phyloP scores from a whole-genome alignment of 2,329 filamentous ascomycete genomes.

The Epicoccum sorghinum region DNA sequence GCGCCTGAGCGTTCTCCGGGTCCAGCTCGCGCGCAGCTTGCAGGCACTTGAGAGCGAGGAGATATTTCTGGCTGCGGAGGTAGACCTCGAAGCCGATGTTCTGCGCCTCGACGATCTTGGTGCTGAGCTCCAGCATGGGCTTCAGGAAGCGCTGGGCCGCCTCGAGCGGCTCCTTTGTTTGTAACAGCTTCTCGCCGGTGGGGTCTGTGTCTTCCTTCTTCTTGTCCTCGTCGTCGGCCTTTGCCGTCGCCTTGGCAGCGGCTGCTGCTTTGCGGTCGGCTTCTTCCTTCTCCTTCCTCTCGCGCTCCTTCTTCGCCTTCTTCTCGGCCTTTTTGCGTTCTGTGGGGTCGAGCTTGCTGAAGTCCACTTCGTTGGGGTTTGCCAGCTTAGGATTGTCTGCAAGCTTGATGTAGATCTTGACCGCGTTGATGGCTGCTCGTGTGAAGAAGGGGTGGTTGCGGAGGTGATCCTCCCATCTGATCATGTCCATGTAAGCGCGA shows the following conservation, averaged over 20 bases:
- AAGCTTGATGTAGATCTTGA: constrained; percentile 79
- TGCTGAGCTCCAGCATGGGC: constrained; percentile 81
- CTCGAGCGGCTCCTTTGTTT: constrained; percentile 80
- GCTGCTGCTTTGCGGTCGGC: constrained; percentile 83
- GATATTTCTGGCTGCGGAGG: constrained; percentile 80
- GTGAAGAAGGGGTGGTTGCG: constrained; percentile 94
- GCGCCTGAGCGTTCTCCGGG: constrained; percentile 71
- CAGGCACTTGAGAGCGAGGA: constrained; percentile 86
- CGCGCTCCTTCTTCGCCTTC: constrained; percentile 81
- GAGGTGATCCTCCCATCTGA: constrained; percentile 91
- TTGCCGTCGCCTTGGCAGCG: constrained; percentile 60
- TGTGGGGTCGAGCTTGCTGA: constrained; percentile 57
- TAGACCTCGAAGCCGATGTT: constrained; percentile 89
- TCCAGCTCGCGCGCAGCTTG: constrained; percentile 74
- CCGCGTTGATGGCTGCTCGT: constrained; percentile 79
- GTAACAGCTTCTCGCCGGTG: constrained; percentile 76
- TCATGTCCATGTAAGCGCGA: constrained; percentile 92
- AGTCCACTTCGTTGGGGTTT: constrained; percentile 67
- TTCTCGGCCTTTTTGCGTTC: constrained; percentile 88
- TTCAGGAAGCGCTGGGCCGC: constrained; percentile 86
- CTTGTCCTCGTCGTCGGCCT: constrained; percentile 65
- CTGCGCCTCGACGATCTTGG: constrained; percentile 81
- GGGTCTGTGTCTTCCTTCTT: constrained; percentile 95
- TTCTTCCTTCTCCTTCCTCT: constrained; percentile 76
- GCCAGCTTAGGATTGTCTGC: constrained; percentile 73